phyloP scores from a whole-genome alignment of 2,329 filamentous ascomycete genomes.

The Alternaria viburni region DNA sequence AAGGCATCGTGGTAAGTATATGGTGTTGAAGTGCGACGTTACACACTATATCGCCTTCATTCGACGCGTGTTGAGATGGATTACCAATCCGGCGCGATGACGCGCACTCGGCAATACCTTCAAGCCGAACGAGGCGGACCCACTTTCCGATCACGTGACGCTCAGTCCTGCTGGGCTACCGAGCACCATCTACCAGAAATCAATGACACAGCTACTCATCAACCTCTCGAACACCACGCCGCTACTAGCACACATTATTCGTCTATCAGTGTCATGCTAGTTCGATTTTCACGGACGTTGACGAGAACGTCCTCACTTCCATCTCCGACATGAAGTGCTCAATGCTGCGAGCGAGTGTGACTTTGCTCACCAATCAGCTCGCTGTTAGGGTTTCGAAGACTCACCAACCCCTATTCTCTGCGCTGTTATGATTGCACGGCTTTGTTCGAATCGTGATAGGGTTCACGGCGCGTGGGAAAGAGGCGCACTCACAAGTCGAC shows the following conservation, averaged over 20 bases:
- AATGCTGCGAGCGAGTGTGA: not conserved
- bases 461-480: not conserved
- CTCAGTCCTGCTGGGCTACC: not conserved
- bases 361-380: not conserved
- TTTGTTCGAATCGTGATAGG: not conserved
- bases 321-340: not conserved
- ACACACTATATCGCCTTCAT: not conserved
- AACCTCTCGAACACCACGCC: not conserved
- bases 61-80: not conserved
- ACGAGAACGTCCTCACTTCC: not conserved
- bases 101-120: conserved; percentile 2
- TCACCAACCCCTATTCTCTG: not conserved
- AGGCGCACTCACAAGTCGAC: not conserved
- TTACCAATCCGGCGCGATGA: conserved; percentile 10
- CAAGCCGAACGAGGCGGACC: not conserved
- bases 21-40: not conserved
- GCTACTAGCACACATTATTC: not conserved
- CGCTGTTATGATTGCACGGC: not conserved
- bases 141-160: not conserved
- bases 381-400: not conserved
- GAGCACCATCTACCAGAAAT: not conserved
- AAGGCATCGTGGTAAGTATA: conserved; percentile 8
- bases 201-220: not conserved
- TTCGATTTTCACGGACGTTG: not conserved
- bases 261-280: too few relatives aligned